Conservation (phyloP, 176 grass and related monocot species). For the Oryza australiensis region DNA sequence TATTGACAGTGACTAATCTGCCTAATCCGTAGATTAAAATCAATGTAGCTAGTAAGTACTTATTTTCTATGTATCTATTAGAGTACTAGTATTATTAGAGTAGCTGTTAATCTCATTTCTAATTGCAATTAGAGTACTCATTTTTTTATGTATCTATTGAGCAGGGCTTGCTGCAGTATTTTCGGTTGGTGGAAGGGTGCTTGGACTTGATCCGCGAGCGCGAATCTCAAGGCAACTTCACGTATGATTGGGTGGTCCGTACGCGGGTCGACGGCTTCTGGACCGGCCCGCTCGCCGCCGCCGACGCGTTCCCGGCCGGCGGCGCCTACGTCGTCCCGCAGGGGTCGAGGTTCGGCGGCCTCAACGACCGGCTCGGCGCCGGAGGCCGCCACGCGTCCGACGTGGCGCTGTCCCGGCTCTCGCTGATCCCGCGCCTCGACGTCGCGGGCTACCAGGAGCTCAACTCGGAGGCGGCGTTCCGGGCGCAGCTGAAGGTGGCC, state of each 20-base stretch:
- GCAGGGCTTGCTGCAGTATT: constrained; percentile 86
- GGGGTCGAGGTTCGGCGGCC: constrained; percentile 70
- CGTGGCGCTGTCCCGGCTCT: constrained; percentile 58
- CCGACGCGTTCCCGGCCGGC: background rate
- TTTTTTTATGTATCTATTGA: background rate
- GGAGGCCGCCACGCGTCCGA: constrained; percentile 39
- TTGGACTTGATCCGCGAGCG: constrained; percentile 59
- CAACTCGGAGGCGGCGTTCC: constrained; percentile 73
- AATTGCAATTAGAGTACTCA: background rate
- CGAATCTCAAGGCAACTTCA: constrained; percentile 54
- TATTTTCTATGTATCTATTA: too few relatives aligned
- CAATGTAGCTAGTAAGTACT: too few relatives aligned
- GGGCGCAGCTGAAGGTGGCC: constrained; percentile 49
- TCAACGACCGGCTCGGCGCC: constrained; percentile 76
- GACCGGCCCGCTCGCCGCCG: constrained; percentile 35
- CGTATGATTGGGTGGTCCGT: constrained; percentile 68
- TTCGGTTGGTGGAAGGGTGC: constrained; percentile 79
- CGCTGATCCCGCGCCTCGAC: constrained; percentile 46
- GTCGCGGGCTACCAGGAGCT: constrained; percentile 46
- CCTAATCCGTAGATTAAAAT: background rate
- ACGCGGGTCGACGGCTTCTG: constrained; percentile 85
- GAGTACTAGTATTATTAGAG: too few relatives aligned
- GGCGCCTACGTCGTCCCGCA: constrained; percentile 56
- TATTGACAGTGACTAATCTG: background rate
- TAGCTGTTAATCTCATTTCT: background rate